Percentiles rank a stretch among this genome's conserved stretches.
Evolutionary conservation across 805 yeast genomes (phyloP).

Genomic region (Komagataella pseudopastoris): DNA sequence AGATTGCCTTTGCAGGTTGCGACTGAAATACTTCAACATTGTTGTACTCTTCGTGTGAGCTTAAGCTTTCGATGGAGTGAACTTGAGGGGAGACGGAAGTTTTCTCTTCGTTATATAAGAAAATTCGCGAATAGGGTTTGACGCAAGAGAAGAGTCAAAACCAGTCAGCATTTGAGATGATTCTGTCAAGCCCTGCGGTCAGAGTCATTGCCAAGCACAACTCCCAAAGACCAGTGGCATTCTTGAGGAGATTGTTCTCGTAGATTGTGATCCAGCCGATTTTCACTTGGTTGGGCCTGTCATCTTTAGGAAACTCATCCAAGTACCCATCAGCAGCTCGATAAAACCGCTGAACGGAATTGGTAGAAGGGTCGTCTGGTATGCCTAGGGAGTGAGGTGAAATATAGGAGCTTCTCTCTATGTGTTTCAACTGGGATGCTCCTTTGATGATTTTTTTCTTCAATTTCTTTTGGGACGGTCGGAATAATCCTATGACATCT

Average conservation of each 20-base stretch:
- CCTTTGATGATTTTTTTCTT: conserved; percentile 22
- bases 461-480: conserved; percentile 25
- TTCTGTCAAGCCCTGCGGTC: conserved; percentile 31
- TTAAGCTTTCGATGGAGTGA: not conserved
- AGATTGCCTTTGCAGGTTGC: not conserved
- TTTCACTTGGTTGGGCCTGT: conserved; percentile 44
- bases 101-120: no score
- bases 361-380: not conserved
- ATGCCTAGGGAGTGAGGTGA: not conserved
- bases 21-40: not conserved
- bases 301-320: conserved; percentile 38
- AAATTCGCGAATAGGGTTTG: not conserved
- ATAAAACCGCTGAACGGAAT: conserved; percentile 13
- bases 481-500: conserved; percentile 22
- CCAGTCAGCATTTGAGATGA: conserved; percentile 4
- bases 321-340: conserved; percentile 44
- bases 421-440: not conserved
- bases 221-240: conserved; percentile 37
- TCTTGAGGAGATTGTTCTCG: conserved; percentile 20
- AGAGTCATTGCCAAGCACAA: conserved; percentile 36
- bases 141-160: not conserved
- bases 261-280: conserved; percentile 55
- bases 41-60: not conserved
- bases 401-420: not conserved
- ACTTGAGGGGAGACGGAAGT: not conserved